These are phyloP conservation scores for Kwoniella dendrophila DNA, from an alignment of 768 basidiomycete species.

Conservation along the genomic window DNA sequence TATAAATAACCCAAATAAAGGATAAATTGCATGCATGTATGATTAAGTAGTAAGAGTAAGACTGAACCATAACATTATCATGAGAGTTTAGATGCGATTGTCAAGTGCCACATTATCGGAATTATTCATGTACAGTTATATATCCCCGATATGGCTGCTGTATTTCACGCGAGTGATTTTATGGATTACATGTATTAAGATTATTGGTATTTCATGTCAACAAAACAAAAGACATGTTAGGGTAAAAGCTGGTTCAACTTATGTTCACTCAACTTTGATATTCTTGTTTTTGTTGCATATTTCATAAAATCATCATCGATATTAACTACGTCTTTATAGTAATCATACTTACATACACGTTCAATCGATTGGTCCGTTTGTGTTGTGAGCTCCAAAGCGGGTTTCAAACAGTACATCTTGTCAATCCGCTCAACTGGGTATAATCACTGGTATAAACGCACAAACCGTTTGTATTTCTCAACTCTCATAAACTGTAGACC, in stretches of 20 bases:
- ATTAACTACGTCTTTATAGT: too few species aligned
- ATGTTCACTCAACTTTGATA: background rate
- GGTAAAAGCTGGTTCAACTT: background rate
- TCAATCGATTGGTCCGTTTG: too few species aligned
- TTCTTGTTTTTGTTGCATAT: too few species aligned
- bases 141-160: background rate
- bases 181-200: too few species aligned
- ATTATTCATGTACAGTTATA: background rate
- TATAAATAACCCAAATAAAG: background rate
- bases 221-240: background rate
- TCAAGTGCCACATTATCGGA: slow-evolving; percentile 13
- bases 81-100: background rate
- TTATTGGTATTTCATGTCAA: slow-evolving; percentile 10
- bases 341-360: too few species aligned
- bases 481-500: too few species aligned
- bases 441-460: too few species aligned
- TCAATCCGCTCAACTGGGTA: too few species aligned
- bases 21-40: slow-evolving; percentile 8
- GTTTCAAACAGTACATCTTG: too few species aligned
- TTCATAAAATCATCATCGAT: too few species aligned
- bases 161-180: slow-evolving; percentile 19
- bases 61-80: background rate
- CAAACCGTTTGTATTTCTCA: too few species aligned
- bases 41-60: background rate
- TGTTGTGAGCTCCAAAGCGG: too few species aligned